Evolutionary conservation across 139 green algal genomes (phyloP), one percentile per base, ranked within the genome.

Genomic region (Ettlia oleoabundans): DNA sequence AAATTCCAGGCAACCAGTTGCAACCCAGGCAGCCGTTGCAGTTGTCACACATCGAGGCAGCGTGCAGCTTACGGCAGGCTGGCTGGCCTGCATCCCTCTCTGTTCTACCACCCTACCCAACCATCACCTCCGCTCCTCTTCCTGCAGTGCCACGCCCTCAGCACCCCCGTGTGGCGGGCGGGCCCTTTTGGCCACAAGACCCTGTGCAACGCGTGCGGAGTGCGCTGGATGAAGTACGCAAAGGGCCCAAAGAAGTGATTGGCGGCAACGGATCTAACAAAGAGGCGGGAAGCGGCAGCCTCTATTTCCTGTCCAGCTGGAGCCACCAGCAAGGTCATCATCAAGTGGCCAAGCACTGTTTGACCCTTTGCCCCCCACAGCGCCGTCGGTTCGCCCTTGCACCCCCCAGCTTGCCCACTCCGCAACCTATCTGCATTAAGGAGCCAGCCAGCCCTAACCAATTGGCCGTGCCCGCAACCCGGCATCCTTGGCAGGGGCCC

Each of bases 161-260:
- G 61, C 73, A 88, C 84, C 21, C 84, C 77, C 19, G 77, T 88
- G 33, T 97, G 93, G 93, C 85, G 93, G 4, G 92, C 90, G 5
- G 93, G 93, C 6, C 93, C 93, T 8, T 82, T 90, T 61, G 93
- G 93, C 22, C 92, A 93, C 74, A 96, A 96, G 87, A 97, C 93
- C 7, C 85, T 97, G 3, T 97, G 93, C 89, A 96, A 97, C 73
- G 92, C 75, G 0, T 97, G 93, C 80, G 93, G 93, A 21, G 91
- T 96, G 64, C 85, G 93, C 32, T 88, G 73, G 53, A 88, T 88
- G 84, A 88, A 88, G 72, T 63, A 76, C 15, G 68, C 82, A 35
- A 84, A 84, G 65, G 73, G 73, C 8, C 68, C 30, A n/a, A 79
- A 84, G 67, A 79, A 84, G 62, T 82, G 76, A 82, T n/a, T 9